Evolutionary conservation across 768 basidiomycete species (phyloP).

Genomic region (Sarcodon aspratus): DNA sequence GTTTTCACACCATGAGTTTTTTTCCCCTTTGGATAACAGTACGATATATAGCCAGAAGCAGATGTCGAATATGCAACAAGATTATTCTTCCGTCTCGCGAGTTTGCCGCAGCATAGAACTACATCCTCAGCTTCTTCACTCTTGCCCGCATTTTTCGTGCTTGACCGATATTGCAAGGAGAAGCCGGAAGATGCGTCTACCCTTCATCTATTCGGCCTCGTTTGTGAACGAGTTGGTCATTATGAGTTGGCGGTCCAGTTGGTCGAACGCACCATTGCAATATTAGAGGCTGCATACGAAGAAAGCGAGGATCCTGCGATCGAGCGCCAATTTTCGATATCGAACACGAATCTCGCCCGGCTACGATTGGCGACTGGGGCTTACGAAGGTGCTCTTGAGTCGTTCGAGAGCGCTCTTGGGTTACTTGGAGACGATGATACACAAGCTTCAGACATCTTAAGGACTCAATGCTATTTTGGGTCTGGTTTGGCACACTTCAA

Average conservation of each 20-base stretch:
- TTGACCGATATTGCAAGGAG: constrained; percentile 64
- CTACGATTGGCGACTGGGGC: constrained; percentile 51
- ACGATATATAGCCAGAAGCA: constrained; percentile 50
- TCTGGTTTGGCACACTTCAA: constrained; percentile 64
- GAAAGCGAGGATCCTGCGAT: constrained; percentile 69
- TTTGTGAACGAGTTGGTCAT: constrained; percentile 79
- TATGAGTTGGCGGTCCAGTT: constrained; percentile 44
- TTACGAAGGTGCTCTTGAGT: constrained; percentile 49
- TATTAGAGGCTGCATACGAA: constrained; percentile 86
- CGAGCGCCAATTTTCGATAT: constrained; percentile 71
- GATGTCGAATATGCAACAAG: constrained; percentile 68
- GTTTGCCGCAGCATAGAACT: constrained; percentile 8
- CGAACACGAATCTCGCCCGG: constrained; percentile 75
- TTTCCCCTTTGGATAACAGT: background rate
- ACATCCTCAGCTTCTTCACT: constrained; percentile 32
- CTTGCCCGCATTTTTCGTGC: constrained; percentile 69
- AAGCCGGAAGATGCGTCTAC: constrained; percentile 62
- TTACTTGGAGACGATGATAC: constrained; percentile 35
- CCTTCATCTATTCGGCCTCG: constrained; percentile 72
- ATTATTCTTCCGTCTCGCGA: constrained; percentile 33
- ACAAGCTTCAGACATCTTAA: constrained; percentile 27
- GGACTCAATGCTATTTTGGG: constrained; percentile 58
- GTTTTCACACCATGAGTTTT: constrained; percentile 13
- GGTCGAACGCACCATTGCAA: constrained; percentile 47
- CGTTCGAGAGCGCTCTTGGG: constrained; percentile 63